A percentile compares a stretch with the other conserved stretches of the same genome.
phyloP scores from a whole-genome alignment of 2,329 filamentous ascomycete species.

The Ophiostoma ulmi region DNA sequence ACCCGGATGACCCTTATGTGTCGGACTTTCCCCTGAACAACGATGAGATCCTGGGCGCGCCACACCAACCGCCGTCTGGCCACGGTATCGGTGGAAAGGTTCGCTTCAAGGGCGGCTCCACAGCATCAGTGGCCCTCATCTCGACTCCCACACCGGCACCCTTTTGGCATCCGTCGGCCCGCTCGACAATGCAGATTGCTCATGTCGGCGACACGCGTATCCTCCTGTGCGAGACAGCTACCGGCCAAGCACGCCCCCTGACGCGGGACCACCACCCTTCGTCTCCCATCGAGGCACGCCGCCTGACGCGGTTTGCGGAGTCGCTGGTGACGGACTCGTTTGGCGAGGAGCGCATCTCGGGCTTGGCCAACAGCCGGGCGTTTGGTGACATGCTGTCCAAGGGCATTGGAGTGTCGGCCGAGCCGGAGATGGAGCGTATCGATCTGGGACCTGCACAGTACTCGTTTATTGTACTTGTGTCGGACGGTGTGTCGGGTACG shows the following conservation, averaged over 20 bases:
- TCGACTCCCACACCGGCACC: conserved; percentile 87
- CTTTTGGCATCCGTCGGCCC: conserved; percentile 89
- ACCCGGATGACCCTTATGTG: conserved; percentile 63
- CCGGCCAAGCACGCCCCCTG: conserved; percentile 71
- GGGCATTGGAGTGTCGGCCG: conserved; percentile 86
- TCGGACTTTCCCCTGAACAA: conserved; percentile 76
- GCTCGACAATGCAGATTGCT: conserved; percentile 76
- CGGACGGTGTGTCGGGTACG: conserved; percentile 82
- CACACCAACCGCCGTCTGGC: conserved; percentile 49
- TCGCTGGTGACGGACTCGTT: conserved; percentile 92
- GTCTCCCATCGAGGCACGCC: conserved; percentile 74
- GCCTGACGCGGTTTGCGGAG: conserved; percentile 70
- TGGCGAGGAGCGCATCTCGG: conserved; percentile 90
- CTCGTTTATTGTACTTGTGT: conserved; percentile 81
- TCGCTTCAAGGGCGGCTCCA: conserved; percentile 90
- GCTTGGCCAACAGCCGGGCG: conserved; percentile 85
- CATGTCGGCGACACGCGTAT: conserved; percentile 94
- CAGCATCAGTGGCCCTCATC: conserved; percentile 81
- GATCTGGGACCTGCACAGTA: conserved; percentile 81
- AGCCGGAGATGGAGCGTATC: conserved; percentile 77
- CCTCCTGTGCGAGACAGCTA: conserved; percentile 79
- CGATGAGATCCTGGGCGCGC: conserved; percentile 70
- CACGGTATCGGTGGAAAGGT: conserved; percentile 65
- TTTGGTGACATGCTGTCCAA: conserved; percentile 93
- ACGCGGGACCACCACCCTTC: conserved; percentile 91